Evolutionary conservation across 192 early-diverging fungal genomes (phyloP).

Genomic region (Podila clonocystis): DNA sequence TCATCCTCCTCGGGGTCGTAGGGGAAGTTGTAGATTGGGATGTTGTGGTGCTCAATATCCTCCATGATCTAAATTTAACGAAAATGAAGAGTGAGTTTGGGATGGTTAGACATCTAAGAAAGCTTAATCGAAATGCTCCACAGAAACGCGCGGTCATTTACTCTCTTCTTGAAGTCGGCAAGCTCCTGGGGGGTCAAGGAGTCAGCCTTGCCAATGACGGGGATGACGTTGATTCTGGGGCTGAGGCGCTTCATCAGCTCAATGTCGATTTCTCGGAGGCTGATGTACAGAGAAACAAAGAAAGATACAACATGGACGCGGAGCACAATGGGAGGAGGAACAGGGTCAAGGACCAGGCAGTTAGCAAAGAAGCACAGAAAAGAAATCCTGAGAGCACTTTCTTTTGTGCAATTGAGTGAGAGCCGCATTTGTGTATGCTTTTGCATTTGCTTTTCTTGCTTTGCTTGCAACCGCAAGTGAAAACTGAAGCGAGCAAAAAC

Average conservation of each 20-base stretch:
- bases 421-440: not conserved
- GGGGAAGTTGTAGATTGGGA: slow-evolving; percentile 99
- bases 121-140: not conserved
- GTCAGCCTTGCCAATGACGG: slow-evolving; percentile 95
- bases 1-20: slow-evolving; percentile 96
- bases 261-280: slow-evolving; percentile 94
- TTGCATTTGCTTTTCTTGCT: slow-evolving; percentile 2
- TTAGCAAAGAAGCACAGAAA: slow-evolving; percentile 1
- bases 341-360: not conserved
- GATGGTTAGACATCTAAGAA: not conserved
- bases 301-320: not conserved
- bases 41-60: slow-evolving; percentile 94
- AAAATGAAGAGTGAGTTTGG: not conserved
- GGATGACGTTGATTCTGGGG: slow-evolving; percentile 94
- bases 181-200: slow-evolving; percentile 89
- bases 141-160: slow-evolving; percentile 36
- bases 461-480: not conserved
- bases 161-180: slow-evolving; percentile 87
- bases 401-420: not conserved
- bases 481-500: not conserved
- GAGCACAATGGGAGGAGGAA: not conserved
- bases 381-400: not conserved
- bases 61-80: slow-evolving; percentile 81
- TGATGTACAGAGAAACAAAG: slow-evolving; percentile 15
- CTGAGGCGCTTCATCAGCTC: slow-evolving; percentile 94